These are phyloP conservation scores for Cadophora malorum DNA, from an alignment of 2,329 filamentous ascomycete species.

Conservation along the genomic window DNA sequence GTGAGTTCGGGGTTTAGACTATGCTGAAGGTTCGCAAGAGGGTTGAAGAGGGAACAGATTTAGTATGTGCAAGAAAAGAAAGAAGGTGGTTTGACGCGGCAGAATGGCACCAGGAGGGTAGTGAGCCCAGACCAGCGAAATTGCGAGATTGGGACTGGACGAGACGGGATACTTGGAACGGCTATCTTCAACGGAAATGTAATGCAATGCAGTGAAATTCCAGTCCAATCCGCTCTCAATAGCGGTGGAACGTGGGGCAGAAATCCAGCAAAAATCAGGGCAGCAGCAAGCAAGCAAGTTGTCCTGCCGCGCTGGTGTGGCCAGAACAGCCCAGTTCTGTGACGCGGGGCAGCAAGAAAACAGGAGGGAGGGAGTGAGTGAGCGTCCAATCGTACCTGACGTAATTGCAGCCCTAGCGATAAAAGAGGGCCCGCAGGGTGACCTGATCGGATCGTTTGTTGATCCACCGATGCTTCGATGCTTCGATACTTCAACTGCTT, in stretches of 20 bases:
- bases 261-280: background rate
- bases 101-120: background rate
- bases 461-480: conserved; percentile 10
- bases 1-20: conserved; percentile 18
- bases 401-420: conserved; percentile 13
- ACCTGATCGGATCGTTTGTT: background rate
- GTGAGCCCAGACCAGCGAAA: background rate
- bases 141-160: background rate
- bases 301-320: conserved; percentile 1
- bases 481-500: background rate
- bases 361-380: background rate
- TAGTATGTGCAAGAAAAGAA: background rate
- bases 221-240: conserved; percentile 7
- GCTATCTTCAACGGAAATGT: background rate
- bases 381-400: conserved; percentile 20
- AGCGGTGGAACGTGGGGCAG: conserved; percentile 21
- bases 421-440: background rate
- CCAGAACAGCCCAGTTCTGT: conserved; percentile 11
- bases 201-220: background rate
- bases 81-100: background rate
- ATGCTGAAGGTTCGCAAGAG: background rate
- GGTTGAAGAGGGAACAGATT: background rate
- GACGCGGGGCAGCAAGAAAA: conserved; percentile 4
- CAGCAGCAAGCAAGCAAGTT: background rate
- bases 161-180: background rate